Conservation (phyloP, 2,329 filamentous ascomycete species). For the Xylariales sp. region DNA sequence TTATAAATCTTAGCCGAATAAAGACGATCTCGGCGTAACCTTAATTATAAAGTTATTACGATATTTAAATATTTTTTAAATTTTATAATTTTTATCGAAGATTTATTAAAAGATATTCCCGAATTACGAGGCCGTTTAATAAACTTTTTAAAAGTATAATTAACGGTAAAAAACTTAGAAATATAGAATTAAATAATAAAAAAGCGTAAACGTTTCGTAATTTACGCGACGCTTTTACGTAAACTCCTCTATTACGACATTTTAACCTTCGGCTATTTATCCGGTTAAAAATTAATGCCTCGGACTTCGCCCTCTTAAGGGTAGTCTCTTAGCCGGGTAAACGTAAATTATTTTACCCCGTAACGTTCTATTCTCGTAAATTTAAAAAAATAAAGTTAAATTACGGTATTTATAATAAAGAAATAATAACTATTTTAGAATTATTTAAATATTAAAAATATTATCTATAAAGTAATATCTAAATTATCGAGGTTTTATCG, state of each 20-base stretch:
- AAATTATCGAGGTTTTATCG: background rate
- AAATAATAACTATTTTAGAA: constrained; percentile 1
- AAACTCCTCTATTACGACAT: background rate
- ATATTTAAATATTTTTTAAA: no score
- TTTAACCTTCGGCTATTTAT: background rate
- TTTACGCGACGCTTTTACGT: background rate
- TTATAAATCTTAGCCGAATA: background rate
- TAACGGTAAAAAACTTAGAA: background rate
- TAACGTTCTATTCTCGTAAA: background rate
- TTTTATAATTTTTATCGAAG: no score
- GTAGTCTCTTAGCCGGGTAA: background rate
- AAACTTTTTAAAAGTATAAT: background rate
- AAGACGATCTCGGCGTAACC: background rate
- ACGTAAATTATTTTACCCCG: background rate
- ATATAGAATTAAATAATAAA: background rate
- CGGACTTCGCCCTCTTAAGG: no score
- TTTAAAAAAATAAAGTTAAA: constrained; percentile 1
- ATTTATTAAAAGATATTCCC: constrained; percentile 1
- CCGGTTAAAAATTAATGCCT: background rate
- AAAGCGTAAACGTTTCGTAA: background rate
- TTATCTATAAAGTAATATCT: background rate
- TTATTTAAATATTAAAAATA: constrained; percentile 1
- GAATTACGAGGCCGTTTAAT: background rate
- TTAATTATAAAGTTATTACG: background rate
- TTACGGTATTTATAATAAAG: background rate